phyloP scores from a whole-genome alignment of 768 basidiomycete genomes.

The Amanita molliuscula region DNA sequence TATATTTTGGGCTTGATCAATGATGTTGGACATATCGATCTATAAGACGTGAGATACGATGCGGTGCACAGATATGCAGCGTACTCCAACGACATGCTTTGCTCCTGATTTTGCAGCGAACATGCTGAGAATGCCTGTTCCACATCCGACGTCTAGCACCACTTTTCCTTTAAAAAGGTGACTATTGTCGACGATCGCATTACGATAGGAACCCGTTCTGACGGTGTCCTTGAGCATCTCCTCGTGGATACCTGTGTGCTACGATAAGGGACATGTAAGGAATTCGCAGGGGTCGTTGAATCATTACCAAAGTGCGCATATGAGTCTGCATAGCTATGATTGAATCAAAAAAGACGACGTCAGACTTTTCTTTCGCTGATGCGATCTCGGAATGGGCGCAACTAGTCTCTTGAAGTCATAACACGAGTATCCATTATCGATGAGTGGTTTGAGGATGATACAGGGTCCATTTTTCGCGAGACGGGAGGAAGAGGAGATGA shows the following conservation, averaged over 20 bases:
- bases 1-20: slow-evolving; percentile 97
- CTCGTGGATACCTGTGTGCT: slow-evolving; percentile 79
- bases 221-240: slow-evolving; percentile 99
- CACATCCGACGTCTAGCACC: slow-evolving; percentile 96
- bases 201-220: slow-evolving; percentile 90
- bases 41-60: slow-evolving; percentile 19
- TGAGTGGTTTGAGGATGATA: neutral
- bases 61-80: slow-evolving; percentile 17
- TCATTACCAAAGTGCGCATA: slow-evolving; percentile 86
- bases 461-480: neutral
- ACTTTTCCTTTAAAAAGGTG: slow-evolving; percentile 96
- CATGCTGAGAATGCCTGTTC: slow-evolving; percentile 97
- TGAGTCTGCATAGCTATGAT: slow-evolving; percentile 81
- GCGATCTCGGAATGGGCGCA: slow-evolving; percentile 31
- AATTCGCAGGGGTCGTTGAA: neutral
- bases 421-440: slow-evolving; percentile 13
- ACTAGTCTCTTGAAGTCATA: slow-evolving; percentile 90
- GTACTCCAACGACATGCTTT: slow-evolving; percentile 83
- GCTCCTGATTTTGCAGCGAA: slow-evolving; percentile 96
- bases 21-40: slow-evolving; percentile 99
- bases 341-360: slow-evolving; percentile 24
- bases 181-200: slow-evolving; percentile 87
- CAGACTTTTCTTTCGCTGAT: slow-evolving; percentile 21
- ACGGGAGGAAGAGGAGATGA: neutral
- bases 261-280: neutral